phyloP scores from a whole-genome alignment of 805 yeast species.

The Myxozyma udenii region DNA sequence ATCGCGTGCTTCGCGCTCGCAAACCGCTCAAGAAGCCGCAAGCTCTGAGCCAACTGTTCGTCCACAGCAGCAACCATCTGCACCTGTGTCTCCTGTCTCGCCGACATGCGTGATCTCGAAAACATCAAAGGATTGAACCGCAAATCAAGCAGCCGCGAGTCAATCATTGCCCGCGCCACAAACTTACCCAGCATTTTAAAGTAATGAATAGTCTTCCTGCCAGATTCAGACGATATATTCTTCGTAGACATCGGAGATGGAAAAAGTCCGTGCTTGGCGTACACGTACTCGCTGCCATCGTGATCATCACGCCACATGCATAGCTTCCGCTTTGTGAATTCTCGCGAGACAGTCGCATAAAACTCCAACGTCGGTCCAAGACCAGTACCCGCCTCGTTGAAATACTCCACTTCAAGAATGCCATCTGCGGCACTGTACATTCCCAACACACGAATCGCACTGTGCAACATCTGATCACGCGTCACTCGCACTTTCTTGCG shows the following conservation, averaged over 20 bases:
- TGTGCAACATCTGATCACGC: conserved; percentile 63
- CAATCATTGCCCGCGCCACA: conserved; percentile 80
- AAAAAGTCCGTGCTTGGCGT: conserved; percentile 56
- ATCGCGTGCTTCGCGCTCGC: conserved; percentile 35
- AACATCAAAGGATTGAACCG: conserved; percentile 71
- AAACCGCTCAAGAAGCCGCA: conserved; percentile 50
- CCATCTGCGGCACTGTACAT: conserved; percentile 77
- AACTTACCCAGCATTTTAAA: conserved; percentile 76
- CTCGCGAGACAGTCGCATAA: conserved; percentile 74
- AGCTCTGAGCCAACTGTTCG: conserved; percentile 54
- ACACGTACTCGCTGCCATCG: conserved; percentile 40
- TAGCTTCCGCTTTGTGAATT: conserved; percentile 57
- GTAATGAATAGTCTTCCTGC: conserved; percentile 46
- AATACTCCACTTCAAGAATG: conserved; percentile 79
- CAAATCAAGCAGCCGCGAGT: conserved; percentile 83
- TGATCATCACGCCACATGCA: conserved; percentile 62
- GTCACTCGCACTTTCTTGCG: conserved; percentile 71
- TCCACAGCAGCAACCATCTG: conserved; percentile 53
- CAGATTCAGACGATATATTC: conserved; percentile 38
- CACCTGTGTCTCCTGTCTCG: conserved; percentile 33
- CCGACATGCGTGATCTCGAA: conserved; percentile 32
- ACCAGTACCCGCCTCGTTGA: conserved; percentile 93
- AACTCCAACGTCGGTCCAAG: conserved; percentile 95
- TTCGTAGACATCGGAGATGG: conserved; percentile 56
- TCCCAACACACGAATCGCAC: conserved; percentile 75